phyloP scores from a whole-genome alignment of 257 asterid genomes.

The Rauvolfia tetraphylla region DNA sequence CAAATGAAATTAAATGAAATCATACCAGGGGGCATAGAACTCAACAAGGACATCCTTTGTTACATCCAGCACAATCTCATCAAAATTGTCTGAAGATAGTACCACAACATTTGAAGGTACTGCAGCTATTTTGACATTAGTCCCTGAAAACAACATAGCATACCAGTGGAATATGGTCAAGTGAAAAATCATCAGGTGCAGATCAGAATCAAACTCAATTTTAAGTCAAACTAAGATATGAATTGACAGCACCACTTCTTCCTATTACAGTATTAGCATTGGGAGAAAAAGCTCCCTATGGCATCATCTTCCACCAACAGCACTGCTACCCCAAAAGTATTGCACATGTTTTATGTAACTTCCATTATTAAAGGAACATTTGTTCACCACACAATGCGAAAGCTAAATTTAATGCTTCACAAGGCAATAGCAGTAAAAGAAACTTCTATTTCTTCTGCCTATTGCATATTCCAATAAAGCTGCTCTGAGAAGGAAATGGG shows the following conservation, averaged over 20 bases:
- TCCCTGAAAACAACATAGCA: slow-evolving; percentile 41
- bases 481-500: neutral
- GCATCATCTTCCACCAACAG: neutral
- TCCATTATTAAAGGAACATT: neutral
- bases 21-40: slow-evolving; percentile 96
- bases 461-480: neutral
- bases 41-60: slow-evolving; percentile 83
- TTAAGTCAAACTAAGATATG: neutral
- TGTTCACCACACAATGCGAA: neutral
- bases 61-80: slow-evolving; percentile 75
- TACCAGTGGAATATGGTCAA: slow-evolving; percentile 3
- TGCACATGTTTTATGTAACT: neutral
- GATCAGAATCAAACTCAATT: neutral
- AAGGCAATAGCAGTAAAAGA: neutral
- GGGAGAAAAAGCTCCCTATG: neutral
- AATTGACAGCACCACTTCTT: neutral
- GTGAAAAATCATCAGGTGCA: neutral
- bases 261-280: neutral
- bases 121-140: slow-evolving; percentile 80
- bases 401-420: neutral
- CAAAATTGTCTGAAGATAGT: slow-evolving; percentile 59
- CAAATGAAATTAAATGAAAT: neutral
- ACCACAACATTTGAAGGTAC: slow-evolving; percentile 74
- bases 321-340: neutral
- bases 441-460: neutral